Base-by-base conservation (phyloP, 352 stramenopile genomes). In the Globisporangium echinulatum region DNA sequence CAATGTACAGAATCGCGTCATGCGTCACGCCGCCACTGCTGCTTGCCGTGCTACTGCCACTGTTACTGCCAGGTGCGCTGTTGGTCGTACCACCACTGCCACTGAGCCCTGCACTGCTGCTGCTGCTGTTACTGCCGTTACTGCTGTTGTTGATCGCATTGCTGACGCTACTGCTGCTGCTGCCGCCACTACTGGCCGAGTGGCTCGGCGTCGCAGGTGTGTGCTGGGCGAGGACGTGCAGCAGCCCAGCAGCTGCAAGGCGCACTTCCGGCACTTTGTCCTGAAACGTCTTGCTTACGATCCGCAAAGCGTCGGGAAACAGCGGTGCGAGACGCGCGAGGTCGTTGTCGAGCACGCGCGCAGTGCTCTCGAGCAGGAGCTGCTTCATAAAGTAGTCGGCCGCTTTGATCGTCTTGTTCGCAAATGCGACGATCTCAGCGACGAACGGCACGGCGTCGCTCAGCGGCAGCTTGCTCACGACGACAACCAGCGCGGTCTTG, bases 351-450 rank as follows among this genome's bases (percentile, higher is more conserved):
- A 95, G 65, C 36, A 85, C 73, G 44, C 82, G 72, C n/a, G 72
- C 63, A 39, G 90, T 61, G 56, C 72, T 86, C 55, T 90, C 80
- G 14, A 95, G 57, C 7, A 95, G 67, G 44, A 71, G 78, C 62
- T 92, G 84, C 56, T 89, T 89, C 62, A 94, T 69, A 61, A 87
- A 94, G 50, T 86, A 88, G 62, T 95, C 86, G 15, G 75, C 79
- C 2, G 72, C 55, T 39, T 80, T 78, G 36, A 89, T 63, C 51
- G 69, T 72, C 50, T 83, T 85, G 58, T 71, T 82, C 37, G 77
- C 69, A 53, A 94, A 69, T n/a, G 67, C 64, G n/a, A 94, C 58
- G 25, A 74, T 76, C 48, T 95, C 86, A 0, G 71, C 62, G 7
- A 92, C 47, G 54, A 93, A 91, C 54, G 82, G 75, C 47, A 79